These are phyloP conservation scores for Platismatia glauca DNA, from an alignment of 495 filamentous ascomycete species.

Conservation along the genomic window DNA sequence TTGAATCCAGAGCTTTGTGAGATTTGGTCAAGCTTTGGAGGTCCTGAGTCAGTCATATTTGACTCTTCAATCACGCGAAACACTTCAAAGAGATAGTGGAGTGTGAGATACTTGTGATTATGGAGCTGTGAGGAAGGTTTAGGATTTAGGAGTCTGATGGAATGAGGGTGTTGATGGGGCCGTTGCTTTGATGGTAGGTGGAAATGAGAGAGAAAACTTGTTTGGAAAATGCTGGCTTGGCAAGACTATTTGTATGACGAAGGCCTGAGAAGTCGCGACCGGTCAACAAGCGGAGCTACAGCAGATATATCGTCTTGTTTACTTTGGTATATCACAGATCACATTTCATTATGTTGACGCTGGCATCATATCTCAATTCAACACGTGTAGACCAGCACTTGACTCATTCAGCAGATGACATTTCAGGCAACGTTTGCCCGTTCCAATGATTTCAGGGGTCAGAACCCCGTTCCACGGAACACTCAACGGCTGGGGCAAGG, in stretches of 20 bases:
- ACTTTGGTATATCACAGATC: not conserved
- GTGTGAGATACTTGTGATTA: slow-evolving; percentile 3
- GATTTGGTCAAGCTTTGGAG: slow-evolving; percentile 22
- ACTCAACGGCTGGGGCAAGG: not conserved
- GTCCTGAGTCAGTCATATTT: slow-evolving; percentile 17
- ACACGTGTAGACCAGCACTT: not conserved
- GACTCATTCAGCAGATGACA: not conserved
- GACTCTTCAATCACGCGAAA: not conserved
- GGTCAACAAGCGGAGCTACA: no score
- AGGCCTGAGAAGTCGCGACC: not conserved
- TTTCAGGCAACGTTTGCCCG: not conserved
- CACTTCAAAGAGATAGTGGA: not conserved
- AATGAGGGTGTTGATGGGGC: not conserved
- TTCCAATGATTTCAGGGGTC: not conserved
- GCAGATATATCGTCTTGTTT: no score
- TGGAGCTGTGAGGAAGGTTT: not conserved
- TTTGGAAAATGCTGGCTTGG: not conserved
- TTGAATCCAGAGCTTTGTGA: slow-evolving; percentile 18
- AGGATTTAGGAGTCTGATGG: not conserved
- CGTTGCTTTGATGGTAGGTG: not conserved
- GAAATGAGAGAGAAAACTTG: not conserved
- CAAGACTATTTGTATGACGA: not conserved
- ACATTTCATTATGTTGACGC: not conserved
- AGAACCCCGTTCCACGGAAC: not conserved
- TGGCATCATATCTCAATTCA: not conserved